Evolutionary conservation across 2,329 filamentous ascomycete species (phyloP).

Genomic region (Cadophora malorum): DNA sequence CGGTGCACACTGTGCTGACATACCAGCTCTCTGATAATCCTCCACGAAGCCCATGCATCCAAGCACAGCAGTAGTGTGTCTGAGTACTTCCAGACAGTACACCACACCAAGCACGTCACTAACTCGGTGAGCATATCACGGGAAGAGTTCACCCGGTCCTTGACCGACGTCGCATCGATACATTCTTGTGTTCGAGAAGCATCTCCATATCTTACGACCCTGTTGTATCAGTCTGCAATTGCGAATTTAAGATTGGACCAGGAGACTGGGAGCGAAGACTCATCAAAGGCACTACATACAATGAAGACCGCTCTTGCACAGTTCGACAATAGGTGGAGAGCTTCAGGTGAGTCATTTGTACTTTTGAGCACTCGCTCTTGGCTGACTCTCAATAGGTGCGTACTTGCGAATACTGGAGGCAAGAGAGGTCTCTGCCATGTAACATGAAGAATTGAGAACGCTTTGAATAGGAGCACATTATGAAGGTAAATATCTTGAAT

Average conservation of each 20-base stretch:
- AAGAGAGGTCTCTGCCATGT: slow-evolving; percentile 25
- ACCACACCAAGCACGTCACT: slow-evolving; percentile 17
- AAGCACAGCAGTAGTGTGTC: slow-evolving; percentile 10
- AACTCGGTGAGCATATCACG: slow-evolving; percentile 3
- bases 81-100: slow-evolving; percentile 12
- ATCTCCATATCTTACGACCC: slow-evolving; percentile 29
- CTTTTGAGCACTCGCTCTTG: background rate
- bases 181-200: slow-evolving; percentile 24
- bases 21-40: slow-evolving; percentile 25
- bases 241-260: slow-evolving; percentile 23
- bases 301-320: slow-evolving; percentile 23
- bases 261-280: slow-evolving; percentile 22
- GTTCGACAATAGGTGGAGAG: slow-evolving; percentile 31
- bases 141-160: background rate
- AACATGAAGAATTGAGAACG: background rate
- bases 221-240: slow-evolving; percentile 27
- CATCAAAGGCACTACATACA: slow-evolving; percentile 15
- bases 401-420: slow-evolving; percentile 32
- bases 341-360: slow-evolving; percentile 23
- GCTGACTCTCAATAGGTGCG: slow-evolving; percentile 19
- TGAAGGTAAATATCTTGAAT: background rate
- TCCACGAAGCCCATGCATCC: slow-evolving; percentile 30
- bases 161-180: slow-evolving; percentile 10
- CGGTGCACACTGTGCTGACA: background rate
- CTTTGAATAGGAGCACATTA: too few species aligned